Conservation (phyloP, 1,284 basidiomycete species). For the Leccinum olivaceoglutinosum region DNA sequence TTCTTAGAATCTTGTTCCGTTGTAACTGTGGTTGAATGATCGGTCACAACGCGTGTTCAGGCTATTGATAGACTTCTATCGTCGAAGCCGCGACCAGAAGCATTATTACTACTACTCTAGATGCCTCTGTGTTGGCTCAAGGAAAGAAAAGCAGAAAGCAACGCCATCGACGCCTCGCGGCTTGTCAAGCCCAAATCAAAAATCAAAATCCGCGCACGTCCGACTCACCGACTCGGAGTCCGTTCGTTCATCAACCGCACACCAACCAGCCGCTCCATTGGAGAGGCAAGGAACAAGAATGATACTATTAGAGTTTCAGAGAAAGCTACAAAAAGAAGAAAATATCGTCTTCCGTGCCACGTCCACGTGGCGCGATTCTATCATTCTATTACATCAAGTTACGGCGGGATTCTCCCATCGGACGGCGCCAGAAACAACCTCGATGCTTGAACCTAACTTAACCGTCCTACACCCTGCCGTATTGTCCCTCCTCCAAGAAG, state of each 20-base stretch:
- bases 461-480: slow-evolving; percentile 47
- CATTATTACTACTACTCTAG: background rate
- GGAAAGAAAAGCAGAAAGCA: background rate
- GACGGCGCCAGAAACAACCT: slow-evolving; percentile 1
- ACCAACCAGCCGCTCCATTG: background rate
- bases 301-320: background rate
- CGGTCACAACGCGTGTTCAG: background rate
- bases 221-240: background rate
- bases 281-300: background rate
- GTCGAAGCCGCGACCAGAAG: background rate
- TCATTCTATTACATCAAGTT: slow-evolving; percentile 3
- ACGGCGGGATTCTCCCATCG: slow-evolving; percentile 15
- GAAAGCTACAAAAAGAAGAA: background rate
- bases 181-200: background rate
- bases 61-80: background rate
- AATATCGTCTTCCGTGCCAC: slow-evolving; percentile 1
- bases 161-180: background rate
- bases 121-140: background rate
- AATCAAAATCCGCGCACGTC: background rate
- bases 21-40: background rate
- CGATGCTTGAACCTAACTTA: background rate
- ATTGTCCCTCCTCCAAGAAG: slow-evolving; percentile 64
- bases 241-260: background rate
- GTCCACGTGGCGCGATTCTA: slow-evolving; percentile 18
- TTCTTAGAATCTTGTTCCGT: background rate